Conservation (phyloP, 352 stramenopile genomes). For the Phytopythium kandeliae region DNA sequence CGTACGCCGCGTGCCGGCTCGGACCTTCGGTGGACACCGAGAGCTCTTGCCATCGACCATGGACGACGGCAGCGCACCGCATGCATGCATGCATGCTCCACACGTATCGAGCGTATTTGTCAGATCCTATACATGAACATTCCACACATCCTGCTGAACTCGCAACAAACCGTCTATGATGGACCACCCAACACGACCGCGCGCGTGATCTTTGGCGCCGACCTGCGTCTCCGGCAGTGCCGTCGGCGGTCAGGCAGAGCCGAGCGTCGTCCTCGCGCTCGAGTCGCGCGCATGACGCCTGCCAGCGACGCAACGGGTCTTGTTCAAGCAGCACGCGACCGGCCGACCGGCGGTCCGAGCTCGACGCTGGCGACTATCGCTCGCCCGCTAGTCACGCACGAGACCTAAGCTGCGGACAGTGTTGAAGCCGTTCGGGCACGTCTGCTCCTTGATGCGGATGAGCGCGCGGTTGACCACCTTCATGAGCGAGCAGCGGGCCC, state of each 20-base stretch:
- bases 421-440: slow-evolving; percentile 40
- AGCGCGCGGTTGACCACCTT: slow-evolving; percentile 39
- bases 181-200: neutral
- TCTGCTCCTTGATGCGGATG: slow-evolving; percentile 34
- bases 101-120: no score
- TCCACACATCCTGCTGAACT: no score
- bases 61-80: no score
- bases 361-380: no score
- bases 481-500: slow-evolving; percentile 28
- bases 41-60: no score
- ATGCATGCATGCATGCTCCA: no score
- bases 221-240: neutral
- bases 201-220: neutral
- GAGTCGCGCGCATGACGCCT: neutral
- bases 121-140: no score
- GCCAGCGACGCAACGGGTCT: neutral
- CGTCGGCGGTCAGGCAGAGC: neutral
- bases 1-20: no score
- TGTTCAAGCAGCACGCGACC: no score
- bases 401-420: slow-evolving; percentile 10
- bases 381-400: neutral
- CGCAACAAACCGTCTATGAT: no score
- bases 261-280: neutral
- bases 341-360: no score
- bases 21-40: no score